A percentile compares a stretch with the other conserved stretches of the same genome.
Evolutionary conservation across 139 green algal genomes (phyloP).

Genomic region (Asterochloris erici): DNA sequence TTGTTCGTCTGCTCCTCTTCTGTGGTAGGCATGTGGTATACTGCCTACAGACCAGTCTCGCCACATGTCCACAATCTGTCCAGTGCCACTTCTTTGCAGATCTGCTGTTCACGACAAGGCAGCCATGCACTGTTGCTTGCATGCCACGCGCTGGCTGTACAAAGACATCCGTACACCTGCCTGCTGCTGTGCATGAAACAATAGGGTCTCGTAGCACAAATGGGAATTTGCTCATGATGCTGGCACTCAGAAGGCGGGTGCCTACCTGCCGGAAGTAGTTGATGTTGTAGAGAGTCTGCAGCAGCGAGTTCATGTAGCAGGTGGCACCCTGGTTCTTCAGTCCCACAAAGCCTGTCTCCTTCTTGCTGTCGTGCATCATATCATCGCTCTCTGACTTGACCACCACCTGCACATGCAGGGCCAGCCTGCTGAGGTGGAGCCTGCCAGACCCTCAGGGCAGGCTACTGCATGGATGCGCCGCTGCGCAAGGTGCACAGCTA

Average conservation of each 20-base stretch:
- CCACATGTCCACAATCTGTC: too few relatives aligned
- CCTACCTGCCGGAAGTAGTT: conserved; percentile 83
- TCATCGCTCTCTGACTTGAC: conserved; percentile 47
- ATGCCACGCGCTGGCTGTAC: too few relatives aligned
- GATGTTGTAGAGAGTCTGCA: conserved; percentile 96
- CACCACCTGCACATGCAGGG: conserved; percentile 14
- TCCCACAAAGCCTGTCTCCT: conserved; percentile 91
- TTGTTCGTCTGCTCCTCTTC: conserved; percentile 69
- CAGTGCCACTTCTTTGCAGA: too few relatives aligned
- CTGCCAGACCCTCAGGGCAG: too few relatives aligned
- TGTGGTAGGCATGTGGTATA: conserved; percentile 95
- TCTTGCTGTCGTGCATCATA: conserved; percentile 73
- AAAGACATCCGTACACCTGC: too few relatives aligned
- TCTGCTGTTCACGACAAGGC: background rate
- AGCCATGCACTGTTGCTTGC: too few relatives aligned
- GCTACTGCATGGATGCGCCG: background rate
- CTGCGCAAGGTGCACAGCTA: background rate
- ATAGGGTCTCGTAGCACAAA: too few relatives aligned
- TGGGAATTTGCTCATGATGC: background rate
- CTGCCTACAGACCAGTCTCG: conserved; percentile 52
- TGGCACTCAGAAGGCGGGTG: background rate
- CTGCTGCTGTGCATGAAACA: too few relatives aligned
- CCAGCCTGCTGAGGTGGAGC: background rate
- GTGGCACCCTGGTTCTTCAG: conserved; percentile 98
- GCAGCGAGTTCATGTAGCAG: conserved; percentile 99